A percentile compares a stretch with the other conserved stretches of the same genome.
These are phyloP conservation scores for Mariannaea sp. DNA, from an alignment of 2,329 filamentous ascomycete species.

Conservation along the genomic window DNA sequence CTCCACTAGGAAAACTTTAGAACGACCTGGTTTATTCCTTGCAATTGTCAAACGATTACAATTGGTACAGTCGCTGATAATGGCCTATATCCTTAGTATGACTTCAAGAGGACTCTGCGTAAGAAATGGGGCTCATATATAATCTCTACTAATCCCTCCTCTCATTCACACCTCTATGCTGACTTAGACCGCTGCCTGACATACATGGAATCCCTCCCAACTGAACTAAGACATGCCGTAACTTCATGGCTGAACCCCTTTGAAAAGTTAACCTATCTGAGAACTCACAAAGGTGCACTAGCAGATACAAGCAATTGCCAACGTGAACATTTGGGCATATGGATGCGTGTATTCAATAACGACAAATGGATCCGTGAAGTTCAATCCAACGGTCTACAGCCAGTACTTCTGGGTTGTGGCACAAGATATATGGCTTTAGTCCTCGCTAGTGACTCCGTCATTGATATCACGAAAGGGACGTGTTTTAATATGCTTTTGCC, in stretches of 20 bases:
- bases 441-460: not conserved
- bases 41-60: too few species aligned
- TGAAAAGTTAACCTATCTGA: not conserved
- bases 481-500: not conserved
- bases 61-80: too few species aligned
- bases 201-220: not conserved
- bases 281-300: not conserved
- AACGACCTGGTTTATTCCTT: too few species aligned
- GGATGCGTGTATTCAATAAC: not conserved
- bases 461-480: not conserved
- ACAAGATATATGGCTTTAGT: not conserved
- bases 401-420: not conserved
- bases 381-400: not conserved
- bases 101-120: too few species aligned
- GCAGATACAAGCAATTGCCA: not conserved
- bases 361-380: not conserved
- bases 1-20: too few species aligned
- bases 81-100: too few species aligned
- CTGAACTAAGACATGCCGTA: not conserved
- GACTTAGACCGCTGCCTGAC: too few species aligned
- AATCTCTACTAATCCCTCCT: too few species aligned
- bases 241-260: not conserved
- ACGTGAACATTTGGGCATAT: not conserved
- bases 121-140: too few species aligned
- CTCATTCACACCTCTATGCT: too few species aligned